Evolutionary conservation across 1,284 basidiomycete genomes (phyloP), one percentile per base, ranked within the genome.

Genomic region (Acaromyces ingoldii): DNA sequence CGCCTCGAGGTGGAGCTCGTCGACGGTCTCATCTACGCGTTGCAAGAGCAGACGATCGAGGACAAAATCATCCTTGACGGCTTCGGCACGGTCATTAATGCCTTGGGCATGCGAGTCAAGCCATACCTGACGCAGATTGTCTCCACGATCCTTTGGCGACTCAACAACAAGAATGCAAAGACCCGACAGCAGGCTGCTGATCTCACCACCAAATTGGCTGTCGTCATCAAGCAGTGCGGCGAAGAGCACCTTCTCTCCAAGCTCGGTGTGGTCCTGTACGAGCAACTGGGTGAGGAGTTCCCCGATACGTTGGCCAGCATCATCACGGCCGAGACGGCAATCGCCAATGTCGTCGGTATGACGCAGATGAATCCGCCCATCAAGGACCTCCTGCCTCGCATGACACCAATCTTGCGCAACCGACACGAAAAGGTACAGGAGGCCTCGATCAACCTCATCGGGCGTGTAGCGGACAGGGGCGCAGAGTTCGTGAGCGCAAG

Each of bases 311-410:
- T 98, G 22, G 95, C 58, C 41, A 93, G 90, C 79, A 96, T 99
- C 78, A 99, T 98, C 76, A 90, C 91, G 42, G 95, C 95, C 42
- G 91, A 95, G 76, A 91, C 89, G 61, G 92, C 93, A 42, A 98
- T 99, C 71, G 95, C 95, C 63, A 98, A 98, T 70, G 95, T 98
- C 29, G 92, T 98, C 57, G 95, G 95, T 79, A 98, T 99, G 95
- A 96, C 93, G 10, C 91, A 97, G 77, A 98, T 99, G 95, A 97
- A 95, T 76, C 95, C 95, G 17, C 95, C 92, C 0, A 91, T 98
- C 43, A 98, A 98, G 78, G 95, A 98, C 81, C 84, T 98, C 51
- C 76, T 98, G 34, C 95, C 95, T 19, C 90, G 95, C 57, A 97
- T 98, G 93, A 99, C 93, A 1, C 95, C 95, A 2, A 98, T 99